These are phyloP conservation scores for Nigrospora sphaerica DNA, from an alignment of 2,329 filamentous ascomycete species.

Conservation along the genomic window DNA sequence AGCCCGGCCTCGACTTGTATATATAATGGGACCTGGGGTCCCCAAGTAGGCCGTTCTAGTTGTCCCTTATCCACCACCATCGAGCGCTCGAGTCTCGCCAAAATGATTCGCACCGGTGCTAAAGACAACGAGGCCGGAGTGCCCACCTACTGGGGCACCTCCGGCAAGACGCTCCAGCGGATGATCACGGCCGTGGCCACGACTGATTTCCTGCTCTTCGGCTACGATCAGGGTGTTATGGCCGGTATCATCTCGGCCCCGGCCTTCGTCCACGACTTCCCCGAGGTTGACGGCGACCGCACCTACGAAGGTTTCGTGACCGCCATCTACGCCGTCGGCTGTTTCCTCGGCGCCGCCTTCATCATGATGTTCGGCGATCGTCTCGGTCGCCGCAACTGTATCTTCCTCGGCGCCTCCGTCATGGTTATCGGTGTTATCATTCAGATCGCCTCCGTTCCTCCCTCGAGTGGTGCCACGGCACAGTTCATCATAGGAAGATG, in stretches of 20 bases:
- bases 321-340: constrained; percentile 34
- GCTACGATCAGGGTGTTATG: constrained; percentile 25
- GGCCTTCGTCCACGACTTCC: constrained; percentile 19
- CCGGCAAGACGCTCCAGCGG: constrained; percentile 17
- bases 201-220: constrained; percentile 19
- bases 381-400: constrained; percentile 46
- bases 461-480: constrained; percentile 36
- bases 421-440: constrained; percentile 50
- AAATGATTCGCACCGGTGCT: constrained; percentile 10
- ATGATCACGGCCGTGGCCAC: constrained; percentile 20
- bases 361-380: constrained; percentile 40
- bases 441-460: constrained; percentile 40
- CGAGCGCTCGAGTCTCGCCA: not conserved
- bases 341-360: constrained; percentile 31
- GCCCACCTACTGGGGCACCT: constrained; percentile 23
- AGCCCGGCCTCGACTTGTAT: not conserved
- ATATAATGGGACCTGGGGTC: constrained; percentile 1
- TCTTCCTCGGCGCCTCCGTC: constrained; percentile 43
- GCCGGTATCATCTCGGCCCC: constrained; percentile 21
- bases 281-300: constrained; percentile 20
- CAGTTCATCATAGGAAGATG: constrained; percentile 42
- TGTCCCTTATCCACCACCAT: not conserved
- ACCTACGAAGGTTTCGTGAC: constrained; percentile 29
- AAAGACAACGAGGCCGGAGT: constrained; percentile 18
- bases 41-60: not conserved